Percentiles rank a stretch among this genome's conserved stretches.
These are phyloP conservation scores for Usnea hakonensis DNA, from an alignment of 495 filamentous ascomycete species.

Conservation along the genomic window DNA sequence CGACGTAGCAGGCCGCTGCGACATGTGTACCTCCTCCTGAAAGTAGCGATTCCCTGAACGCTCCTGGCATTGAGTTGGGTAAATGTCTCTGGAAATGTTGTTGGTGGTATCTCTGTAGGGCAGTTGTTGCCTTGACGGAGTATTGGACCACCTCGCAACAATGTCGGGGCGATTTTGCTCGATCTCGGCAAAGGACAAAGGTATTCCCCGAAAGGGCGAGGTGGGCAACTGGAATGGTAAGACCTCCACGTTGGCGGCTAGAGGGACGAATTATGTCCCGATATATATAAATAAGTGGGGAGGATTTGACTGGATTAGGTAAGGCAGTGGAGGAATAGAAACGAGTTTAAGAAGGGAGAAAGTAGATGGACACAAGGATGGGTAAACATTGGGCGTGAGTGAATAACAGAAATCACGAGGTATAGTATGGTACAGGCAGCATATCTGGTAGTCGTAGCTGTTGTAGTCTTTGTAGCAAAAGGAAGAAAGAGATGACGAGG, in stretches of 20 bases:
- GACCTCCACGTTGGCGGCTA: conserved; percentile 26
- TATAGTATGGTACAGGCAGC: too few relatives aligned
- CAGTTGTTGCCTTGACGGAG: conserved; percentile 36
- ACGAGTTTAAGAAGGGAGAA: background rate
- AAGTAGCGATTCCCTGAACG: conserved; percentile 25
- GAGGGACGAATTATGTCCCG: conserved; percentile 26
- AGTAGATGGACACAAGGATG: background rate
- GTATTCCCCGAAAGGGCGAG: conserved; percentile 15
- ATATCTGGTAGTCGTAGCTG: too few relatives aligned
- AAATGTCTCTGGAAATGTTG: conserved; percentile 34
- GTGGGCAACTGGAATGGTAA: conserved; percentile 14
- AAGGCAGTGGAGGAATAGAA: background rate
- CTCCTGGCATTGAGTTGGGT: conserved; percentile 39
- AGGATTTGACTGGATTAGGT: conserved; percentile 22
- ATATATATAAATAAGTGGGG: conserved; percentile 10
- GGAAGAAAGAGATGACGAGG: too few relatives aligned
- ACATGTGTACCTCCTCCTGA: conserved; percentile 42
- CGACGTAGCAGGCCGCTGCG: conserved; percentile 36
- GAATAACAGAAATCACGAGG: too few relatives aligned
- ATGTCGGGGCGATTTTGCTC: conserved; percentile 15
- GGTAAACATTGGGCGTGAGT: background rate
- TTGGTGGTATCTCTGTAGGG: conserved; percentile 31
- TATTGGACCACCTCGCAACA: conserved; percentile 10
- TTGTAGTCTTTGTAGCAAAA: too few relatives aligned
- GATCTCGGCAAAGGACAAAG: conserved; percentile 14